Evolutionary conservation across 371 early-diverging fungal species (phyloP).

Genomic region (Mucor racemosus): DNA sequence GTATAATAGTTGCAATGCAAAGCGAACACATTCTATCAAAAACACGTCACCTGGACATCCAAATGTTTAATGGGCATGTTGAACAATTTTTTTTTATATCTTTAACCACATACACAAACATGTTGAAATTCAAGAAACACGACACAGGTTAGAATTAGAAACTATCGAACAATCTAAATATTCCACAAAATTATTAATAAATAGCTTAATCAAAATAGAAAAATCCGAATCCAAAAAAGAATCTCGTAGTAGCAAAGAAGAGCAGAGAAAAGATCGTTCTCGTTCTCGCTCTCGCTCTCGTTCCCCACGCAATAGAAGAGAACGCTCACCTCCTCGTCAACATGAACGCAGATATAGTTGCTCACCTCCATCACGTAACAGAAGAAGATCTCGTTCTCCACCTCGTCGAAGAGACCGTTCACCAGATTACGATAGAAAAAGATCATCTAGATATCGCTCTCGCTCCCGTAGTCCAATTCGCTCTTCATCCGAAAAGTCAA

Average conservation of each 20-base stretch:
- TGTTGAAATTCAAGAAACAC: slow-evolving; percentile 56
- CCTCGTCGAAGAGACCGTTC: slow-evolving; percentile 19
- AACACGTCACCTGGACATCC: too few relatives aligned
- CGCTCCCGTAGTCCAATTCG: slow-evolving; percentile 1
- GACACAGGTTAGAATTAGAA: slow-evolving; percentile 34
- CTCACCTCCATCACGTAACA: slow-evolving; percentile 8
- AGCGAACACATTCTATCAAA: too few relatives aligned
- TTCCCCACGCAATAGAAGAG: background rate
- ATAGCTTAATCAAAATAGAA: background rate
- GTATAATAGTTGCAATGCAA: too few relatives aligned
- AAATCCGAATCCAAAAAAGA: slow-evolving; percentile 6
- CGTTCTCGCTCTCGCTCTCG: background rate
- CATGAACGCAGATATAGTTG: background rate
- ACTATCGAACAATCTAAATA: background rate
- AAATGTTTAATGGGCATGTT: too few relatives aligned
- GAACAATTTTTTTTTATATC: too few relatives aligned
- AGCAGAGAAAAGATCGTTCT: background rate
- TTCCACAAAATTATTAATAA: background rate
- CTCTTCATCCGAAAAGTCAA: background rate
- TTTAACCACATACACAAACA: slow-evolving; percentile 5
- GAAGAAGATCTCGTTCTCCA: background rate
- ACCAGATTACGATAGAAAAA: background rate
- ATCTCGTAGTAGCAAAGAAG: background rate
- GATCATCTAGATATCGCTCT: slow-evolving; percentile 2
- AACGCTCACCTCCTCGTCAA: slow-evolving; percentile 3